Percentiles rank a stretch among this genome's conserved stretches.
Conservation (phyloP, 495 filamentous ascomycete genomes). For the Amphirosellinia nigrospora region DNA sequence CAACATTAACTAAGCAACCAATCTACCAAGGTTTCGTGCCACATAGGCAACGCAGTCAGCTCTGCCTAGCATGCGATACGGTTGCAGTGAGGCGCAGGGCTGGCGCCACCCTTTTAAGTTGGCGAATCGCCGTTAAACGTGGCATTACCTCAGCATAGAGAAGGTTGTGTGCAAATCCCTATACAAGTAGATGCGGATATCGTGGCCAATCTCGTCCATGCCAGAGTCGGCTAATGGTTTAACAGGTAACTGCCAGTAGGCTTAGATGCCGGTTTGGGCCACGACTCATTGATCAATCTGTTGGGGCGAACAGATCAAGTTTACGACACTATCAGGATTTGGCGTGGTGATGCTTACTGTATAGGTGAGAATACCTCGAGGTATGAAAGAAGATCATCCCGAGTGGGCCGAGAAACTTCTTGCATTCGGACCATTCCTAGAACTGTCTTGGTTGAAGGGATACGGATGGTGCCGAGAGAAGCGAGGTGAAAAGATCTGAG, state of each 20-base stretch:
- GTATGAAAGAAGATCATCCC: slow-evolving; percentile 68
- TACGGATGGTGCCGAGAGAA: slow-evolving; percentile 41
- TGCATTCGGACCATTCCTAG: slow-evolving; percentile 64
- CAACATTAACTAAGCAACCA: background rate
- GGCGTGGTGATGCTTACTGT: slow-evolving; percentile 74
- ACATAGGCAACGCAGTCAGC: background rate
- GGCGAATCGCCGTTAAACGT: background rate
- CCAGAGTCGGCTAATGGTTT: background rate
- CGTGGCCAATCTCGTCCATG: background rate
- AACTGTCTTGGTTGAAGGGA: slow-evolving; percentile 66
- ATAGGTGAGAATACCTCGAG: slow-evolving; percentile 86
- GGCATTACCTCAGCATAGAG: background rate
- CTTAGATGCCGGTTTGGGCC: background rate
- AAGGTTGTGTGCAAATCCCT: background rate
- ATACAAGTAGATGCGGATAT: background rate
- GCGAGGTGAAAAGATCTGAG: slow-evolving; percentile 46
- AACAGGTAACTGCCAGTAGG: background rate
- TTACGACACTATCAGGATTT: slow-evolving; percentile 67
- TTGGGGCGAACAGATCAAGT: background rate
- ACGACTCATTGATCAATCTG: too few species aligned
- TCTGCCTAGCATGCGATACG: slow-evolving; percentile 4
- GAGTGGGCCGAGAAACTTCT: slow-evolving; percentile 47
- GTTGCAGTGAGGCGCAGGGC: slow-evolving; percentile 1
- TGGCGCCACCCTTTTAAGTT: background rate
- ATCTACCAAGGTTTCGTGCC: background rate